A percentile compares a stretch with the other conserved stretches of the same genome.
Evolutionary conservation across 495 filamentous ascomycete genomes (phyloP).

Genomic region (Neurospora discreta): DNA sequence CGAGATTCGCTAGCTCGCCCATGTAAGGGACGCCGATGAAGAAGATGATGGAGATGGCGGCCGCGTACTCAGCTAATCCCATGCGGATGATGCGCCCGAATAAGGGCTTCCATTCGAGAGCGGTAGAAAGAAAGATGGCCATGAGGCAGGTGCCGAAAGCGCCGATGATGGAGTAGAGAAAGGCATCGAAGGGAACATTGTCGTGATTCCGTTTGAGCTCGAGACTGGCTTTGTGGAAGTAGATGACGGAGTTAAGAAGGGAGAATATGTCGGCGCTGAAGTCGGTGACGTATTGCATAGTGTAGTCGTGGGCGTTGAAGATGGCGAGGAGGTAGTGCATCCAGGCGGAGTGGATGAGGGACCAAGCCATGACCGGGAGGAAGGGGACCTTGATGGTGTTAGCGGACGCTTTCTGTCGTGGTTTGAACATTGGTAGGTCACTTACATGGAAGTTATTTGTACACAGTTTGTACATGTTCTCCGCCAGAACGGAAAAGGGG

Average conservation of each 20-base stretch:
- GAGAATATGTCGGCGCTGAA: constrained; percentile 65
- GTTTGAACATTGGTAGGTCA: not conserved
- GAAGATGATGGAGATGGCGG: constrained; percentile 59
- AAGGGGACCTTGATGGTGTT: constrained; percentile 43
- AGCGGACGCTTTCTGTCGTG: not conserved
- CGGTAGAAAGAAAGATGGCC: constrained; percentile 53
- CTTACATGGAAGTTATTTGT: constrained; percentile 44
- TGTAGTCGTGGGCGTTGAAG: constrained; percentile 66
- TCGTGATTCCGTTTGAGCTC: constrained; percentile 53
- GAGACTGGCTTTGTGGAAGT: constrained; percentile 64
- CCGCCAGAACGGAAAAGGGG: constrained; percentile 61
- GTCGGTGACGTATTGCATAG: constrained; percentile 65
- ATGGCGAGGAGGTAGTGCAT: constrained; percentile 60
- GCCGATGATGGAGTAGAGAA: constrained; percentile 60
- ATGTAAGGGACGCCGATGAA: constrained; percentile 57
- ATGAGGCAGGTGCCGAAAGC: constrained; percentile 58
- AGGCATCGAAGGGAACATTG: constrained; percentile 51
- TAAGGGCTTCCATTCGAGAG: constrained; percentile 52
- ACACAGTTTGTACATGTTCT: constrained; percentile 57
- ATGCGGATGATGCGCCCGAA: constrained; percentile 58
- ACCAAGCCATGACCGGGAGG: constrained; percentile 66
- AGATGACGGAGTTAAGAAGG: constrained; percentile 61
- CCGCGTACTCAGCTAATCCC: constrained; percentile 56
- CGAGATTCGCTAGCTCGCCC: constrained; percentile 50
- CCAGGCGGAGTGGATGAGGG: constrained; percentile 59